Conservation (phyloP, 1,139 yeast species). For the Suhomyces anneliseae region DNA sequence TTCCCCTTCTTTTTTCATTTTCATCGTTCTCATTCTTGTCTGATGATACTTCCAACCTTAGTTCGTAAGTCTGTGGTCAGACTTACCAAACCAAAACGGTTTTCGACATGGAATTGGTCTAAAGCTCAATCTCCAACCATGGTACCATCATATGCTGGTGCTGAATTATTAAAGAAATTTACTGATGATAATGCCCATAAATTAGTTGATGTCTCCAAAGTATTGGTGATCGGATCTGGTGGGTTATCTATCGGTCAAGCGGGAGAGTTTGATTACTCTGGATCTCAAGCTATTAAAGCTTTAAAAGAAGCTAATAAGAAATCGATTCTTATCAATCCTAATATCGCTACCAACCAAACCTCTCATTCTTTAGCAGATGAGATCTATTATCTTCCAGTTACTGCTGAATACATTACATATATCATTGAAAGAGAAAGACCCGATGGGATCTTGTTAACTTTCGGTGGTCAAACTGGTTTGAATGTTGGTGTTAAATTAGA, state of each 20-base stretch:
- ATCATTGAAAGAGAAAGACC: constrained; percentile 95
- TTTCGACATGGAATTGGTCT: constrained; percentile 8
- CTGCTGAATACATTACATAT: constrained; percentile 91
- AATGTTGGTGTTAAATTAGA: constrained; percentile 95
- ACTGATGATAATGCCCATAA: constrained; percentile 49
- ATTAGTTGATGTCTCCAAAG: constrained; percentile 84
- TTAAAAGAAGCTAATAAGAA: constrained; percentile 84
- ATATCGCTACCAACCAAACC: constrained; percentile 96
- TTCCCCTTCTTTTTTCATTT: constrained; percentile 2
- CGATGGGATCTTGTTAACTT: constrained; percentile 90
- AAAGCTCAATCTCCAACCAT: constrained; percentile 3
- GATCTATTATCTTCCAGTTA: constrained; percentile 92
- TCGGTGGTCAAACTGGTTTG: constrained; percentile 98
- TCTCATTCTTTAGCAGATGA: constrained; percentile 95
- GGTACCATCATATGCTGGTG: constrained; percentile 50
- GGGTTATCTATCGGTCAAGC: constrained; percentile 99
- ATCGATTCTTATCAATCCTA: constrained; percentile 90
- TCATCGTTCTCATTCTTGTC: neutral
- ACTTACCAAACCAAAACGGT: constrained; percentile 7
- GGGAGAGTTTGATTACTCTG: constrained; percentile 97
- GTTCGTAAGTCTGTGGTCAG: constrained; percentile 6
- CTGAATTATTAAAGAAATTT: constrained; percentile 49
- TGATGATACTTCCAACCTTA: constrained; percentile 7
- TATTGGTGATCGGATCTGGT: constrained; percentile 94
- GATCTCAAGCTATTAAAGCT: constrained; percentile 97